Conservation (phyloP, 495 filamentous ascomycete genomes). For the Astrocystis sublimbata region DNA sequence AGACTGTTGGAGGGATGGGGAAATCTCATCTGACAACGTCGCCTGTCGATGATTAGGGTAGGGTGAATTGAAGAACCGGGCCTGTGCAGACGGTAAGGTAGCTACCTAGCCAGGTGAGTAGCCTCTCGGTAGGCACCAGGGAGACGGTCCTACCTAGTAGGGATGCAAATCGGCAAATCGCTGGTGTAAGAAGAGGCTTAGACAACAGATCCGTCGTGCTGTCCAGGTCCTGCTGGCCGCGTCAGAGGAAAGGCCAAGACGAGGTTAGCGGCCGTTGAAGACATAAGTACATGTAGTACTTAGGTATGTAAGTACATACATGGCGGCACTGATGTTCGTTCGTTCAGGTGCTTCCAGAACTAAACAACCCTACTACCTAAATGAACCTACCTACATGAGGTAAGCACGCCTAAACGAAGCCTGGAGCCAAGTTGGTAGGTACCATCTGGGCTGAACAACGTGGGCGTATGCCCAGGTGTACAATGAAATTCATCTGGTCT, state of each 20-base stretch:
- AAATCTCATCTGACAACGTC: background rate
- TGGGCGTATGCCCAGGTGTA: too few species aligned
- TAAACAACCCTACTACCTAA: too few species aligned
- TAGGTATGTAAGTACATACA: too few species aligned
- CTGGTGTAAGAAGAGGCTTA: constrained; percentile 14
- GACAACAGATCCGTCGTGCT: background rate
- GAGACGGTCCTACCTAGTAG: background rate
- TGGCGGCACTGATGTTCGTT: too few species aligned
- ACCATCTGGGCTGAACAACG: too few species aligned
- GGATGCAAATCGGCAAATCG: constrained; percentile 12
- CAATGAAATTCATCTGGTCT: too few species aligned
- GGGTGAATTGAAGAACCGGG: background rate
- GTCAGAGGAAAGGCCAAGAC: constrained; percentile 1
- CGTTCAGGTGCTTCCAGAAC: background rate
- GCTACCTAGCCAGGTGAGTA: too few species aligned
- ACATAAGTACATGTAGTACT: background rate
- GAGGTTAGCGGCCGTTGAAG: background rate
- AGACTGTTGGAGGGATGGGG: background rate
- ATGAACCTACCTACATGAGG: too few species aligned
- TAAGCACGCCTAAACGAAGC: too few species aligned
- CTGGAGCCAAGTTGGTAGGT: too few species aligned
- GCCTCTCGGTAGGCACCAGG: too few species aligned
- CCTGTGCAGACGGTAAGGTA: background rate
- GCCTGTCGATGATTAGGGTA: background rate
- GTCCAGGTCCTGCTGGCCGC: too few species aligned